Percentiles rank a stretch among this genome's conserved stretches.
Conservation (phyloP, 2,329 filamentous ascomycete genomes). For the Colletotrichum chrysophilum region DNA sequence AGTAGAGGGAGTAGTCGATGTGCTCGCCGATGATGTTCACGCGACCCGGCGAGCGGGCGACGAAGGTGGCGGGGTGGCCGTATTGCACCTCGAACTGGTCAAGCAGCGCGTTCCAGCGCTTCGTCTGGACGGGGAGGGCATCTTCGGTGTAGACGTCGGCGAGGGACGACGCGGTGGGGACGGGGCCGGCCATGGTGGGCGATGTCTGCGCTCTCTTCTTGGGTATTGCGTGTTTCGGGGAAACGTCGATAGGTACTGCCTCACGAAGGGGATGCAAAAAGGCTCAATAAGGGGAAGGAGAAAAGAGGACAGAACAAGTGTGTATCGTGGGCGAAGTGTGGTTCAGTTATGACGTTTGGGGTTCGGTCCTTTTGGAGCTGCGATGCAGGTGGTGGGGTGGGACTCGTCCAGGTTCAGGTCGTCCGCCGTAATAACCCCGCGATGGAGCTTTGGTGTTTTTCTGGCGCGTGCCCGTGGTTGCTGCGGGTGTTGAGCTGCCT, state of each 20-base stretch:
- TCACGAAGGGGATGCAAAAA: neutral
- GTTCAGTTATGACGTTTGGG: constrained; percentile 12
- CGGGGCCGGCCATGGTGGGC: constrained; percentile 57
- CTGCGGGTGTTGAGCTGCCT: neutral
- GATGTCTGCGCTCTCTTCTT: neutral
- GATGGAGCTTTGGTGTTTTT: constrained; percentile 21
- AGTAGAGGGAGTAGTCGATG: constrained; percentile 97
- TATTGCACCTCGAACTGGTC: constrained; percentile 74
- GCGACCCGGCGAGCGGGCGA: constrained; percentile 88
- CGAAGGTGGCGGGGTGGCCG: constrained; percentile 75
- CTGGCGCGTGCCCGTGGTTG: constrained; percentile 5
- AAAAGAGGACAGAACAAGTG: neutral
- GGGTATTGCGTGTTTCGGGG: neutral
- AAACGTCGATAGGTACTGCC: neutral
- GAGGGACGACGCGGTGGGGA: constrained; percentile 78
- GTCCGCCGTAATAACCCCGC: constrained; percentile 9
- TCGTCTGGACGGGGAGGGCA: constrained; percentile 68
- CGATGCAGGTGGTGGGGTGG: neutral
- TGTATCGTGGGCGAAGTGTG: neutral
- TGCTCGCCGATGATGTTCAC: constrained; percentile 99
- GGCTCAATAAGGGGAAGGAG: neutral
- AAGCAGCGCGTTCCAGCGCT: constrained; percentile 79
- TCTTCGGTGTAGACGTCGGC: constrained; percentile 84
- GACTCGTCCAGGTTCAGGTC: neutral
- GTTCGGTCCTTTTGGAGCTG: constrained; percentile 6